Evolutionary conservation across 2,329 filamentous ascomycete genomes (phyloP).

Genomic region (Pseudogymnoascus sp.): DNA sequence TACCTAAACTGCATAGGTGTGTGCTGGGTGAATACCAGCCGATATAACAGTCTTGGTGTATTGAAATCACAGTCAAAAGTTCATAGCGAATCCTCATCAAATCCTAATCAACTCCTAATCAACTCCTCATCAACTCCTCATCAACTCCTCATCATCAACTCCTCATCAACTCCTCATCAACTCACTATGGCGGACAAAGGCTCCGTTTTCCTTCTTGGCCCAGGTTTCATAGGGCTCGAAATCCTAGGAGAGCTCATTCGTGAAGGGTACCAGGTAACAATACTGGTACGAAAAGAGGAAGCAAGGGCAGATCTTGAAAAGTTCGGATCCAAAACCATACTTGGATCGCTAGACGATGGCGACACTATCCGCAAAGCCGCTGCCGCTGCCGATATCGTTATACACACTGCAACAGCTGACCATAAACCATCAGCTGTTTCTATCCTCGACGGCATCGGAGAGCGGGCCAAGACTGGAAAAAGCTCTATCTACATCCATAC

Average conservation of each 20-base stretch:
- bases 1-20: no score
- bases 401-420: slow-evolving; percentile 45
- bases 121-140: no score
- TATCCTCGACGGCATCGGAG: slow-evolving; percentile 36
- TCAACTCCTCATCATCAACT: no score
- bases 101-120: no score
- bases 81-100: no score
- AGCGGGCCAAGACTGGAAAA: slow-evolving; percentile 31
- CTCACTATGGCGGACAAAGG: slow-evolving; percentile 12
- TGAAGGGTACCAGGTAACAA: slow-evolving; percentile 37
- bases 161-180: no score
- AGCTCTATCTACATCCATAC: slow-evolving; percentile 44
- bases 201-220: slow-evolving; percentile 36
- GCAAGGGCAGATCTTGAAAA: slow-evolving; percentile 31
- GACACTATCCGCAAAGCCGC: slow-evolving; percentile 33
- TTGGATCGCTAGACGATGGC: slow-evolving; percentile 36
- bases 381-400: slow-evolving; percentile 34
- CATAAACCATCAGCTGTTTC: slow-evolving; percentile 39
- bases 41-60: no score
- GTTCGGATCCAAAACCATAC: slow-evolving; percentile 32
- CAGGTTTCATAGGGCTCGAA: slow-evolving; percentile 42
- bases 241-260: slow-evolving; percentile 37
- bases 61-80: no score
- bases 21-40: no score
- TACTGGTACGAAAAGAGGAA: slow-evolving; percentile 33